phyloP scores from a whole-genome alignment of 768 basidiomycete genomes.

The Termitomyces sp. region DNA sequence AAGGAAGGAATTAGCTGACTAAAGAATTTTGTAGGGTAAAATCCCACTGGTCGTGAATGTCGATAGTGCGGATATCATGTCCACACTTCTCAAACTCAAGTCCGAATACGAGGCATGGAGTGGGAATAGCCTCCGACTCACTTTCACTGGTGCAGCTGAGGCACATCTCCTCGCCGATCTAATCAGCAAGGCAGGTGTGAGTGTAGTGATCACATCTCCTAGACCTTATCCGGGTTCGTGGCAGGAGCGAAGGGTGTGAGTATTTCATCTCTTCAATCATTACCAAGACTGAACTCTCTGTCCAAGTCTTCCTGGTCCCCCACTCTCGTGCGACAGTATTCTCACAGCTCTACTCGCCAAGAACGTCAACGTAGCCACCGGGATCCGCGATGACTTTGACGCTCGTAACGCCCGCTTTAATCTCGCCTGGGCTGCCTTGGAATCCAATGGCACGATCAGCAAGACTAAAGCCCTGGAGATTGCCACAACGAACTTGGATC shows the following conservation, averaged over 20 bases:
- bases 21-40: constrained; percentile 36
- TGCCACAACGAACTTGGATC: constrained; percentile 12
- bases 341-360: constrained; percentile 51
- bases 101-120: constrained; percentile 40
- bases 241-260: constrained; percentile 64
- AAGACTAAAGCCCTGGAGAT: constrained; percentile 29
- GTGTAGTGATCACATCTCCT: constrained; percentile 65
- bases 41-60: constrained; percentile 65
- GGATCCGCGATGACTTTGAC: constrained; percentile 54
- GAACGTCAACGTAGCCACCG: constrained; percentile 63
- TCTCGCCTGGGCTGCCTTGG: constrained; percentile 37
- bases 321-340: constrained; percentile 53
- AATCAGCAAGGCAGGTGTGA: constrained; percentile 57
- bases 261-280: background rate
- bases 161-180: constrained; percentile 60
- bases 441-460: constrained; percentile 36
- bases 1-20: background rate
- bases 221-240: constrained; percentile 64
- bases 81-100: constrained; percentile 62
- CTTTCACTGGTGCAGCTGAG: constrained; percentile 60
- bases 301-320: constrained; percentile 63
- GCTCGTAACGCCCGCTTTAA: constrained; percentile 74
- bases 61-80: constrained; percentile 74
- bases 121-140: constrained; percentile 33
- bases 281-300: background rate